Evolutionary conservation across 345 rosid species (phyloP).

Genomic region (Sisymbrium irio): DNA sequence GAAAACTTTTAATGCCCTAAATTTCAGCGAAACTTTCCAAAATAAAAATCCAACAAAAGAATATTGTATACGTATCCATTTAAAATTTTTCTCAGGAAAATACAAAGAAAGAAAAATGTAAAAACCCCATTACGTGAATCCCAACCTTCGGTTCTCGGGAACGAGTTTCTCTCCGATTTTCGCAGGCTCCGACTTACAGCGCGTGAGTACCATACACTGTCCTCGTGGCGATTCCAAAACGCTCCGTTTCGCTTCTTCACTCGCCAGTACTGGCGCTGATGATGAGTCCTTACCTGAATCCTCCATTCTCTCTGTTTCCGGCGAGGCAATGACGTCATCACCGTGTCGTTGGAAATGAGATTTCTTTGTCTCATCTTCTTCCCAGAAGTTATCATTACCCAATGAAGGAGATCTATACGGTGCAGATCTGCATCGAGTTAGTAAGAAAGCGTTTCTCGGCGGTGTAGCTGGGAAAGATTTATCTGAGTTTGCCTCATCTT

Average conservation of each 20-base stretch:
- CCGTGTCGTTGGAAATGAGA: conserved; percentile 4
- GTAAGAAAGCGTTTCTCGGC: conserved; percentile 66
- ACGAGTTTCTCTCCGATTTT: conserved; percentile 57
- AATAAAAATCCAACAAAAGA: conserved; percentile 9
- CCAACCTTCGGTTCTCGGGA: conserved; percentile 62
- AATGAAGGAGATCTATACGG: conserved; percentile 75
- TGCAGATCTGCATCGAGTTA: conserved; percentile 85
- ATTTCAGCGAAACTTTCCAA: conserved; percentile 17
- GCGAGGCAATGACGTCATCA: conserved; percentile 25
- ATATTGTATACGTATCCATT: conserved; percentile 18
- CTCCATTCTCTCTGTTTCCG: conserved; percentile 33
- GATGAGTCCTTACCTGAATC: conserved; percentile 28
- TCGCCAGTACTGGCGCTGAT: not conserved
- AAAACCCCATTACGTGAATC: conserved; percentile 48
- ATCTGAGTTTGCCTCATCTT: conserved; percentile 30
- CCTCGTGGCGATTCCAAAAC: conserved; percentile 14
- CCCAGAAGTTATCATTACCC: conserved; percentile 58
- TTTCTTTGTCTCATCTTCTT: conserved; percentile 26
- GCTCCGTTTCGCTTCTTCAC: conserved; percentile 32
- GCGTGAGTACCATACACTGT: conserved; percentile 48
- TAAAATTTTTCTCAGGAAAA: conserved; percentile 3
- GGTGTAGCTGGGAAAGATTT: conserved; percentile 42
- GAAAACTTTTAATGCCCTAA: conserved; percentile 10
- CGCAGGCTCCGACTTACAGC: conserved; percentile 91
- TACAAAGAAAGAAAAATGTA: conserved; percentile 3